phyloP scores from a whole-genome alignment of 208 protist genomes.

The Phytomonas sp. region DNA sequence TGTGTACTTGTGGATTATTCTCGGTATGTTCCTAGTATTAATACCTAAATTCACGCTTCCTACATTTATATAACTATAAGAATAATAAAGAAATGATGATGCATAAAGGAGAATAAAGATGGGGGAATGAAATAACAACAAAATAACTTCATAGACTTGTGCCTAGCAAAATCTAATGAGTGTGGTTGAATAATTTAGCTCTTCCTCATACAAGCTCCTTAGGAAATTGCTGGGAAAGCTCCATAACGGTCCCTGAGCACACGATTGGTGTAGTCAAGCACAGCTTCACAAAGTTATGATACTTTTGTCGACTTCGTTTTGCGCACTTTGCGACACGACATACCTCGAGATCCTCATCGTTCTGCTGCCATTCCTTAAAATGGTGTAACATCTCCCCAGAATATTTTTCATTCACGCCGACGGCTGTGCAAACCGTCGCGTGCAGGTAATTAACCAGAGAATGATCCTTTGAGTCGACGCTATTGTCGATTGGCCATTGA shows the following conservation, averaged over 20 bases:
- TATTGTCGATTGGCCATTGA: conserved; percentile 10
- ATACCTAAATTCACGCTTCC: conserved; percentile 4
- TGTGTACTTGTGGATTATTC: not conserved
- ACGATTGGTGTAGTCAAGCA: conserved; percentile 11
- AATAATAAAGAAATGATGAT: not conserved
- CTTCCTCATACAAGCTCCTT: not conserved
- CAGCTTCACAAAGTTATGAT: conserved; percentile 66
- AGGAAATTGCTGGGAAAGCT: not conserved
- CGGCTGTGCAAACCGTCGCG: conserved; percentile 45
- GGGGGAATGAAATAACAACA: not conserved
- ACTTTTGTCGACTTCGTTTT: conserved; percentile 73
- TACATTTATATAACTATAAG: not conserved
- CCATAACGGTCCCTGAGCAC: conserved; percentile 18
- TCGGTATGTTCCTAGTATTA: not conserved
- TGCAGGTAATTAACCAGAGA: conserved; percentile 31
- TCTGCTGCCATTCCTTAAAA: conserved; percentile 41
- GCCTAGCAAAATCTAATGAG: not conserved
- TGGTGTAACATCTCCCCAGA: conserved; percentile 41
- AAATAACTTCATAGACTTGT: conserved; percentile 6
- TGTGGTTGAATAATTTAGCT: not conserved
- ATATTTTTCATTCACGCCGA: conserved; percentile 27
- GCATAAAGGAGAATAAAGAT: conserved; percentile 3
- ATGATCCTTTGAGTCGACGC: conserved; percentile 9
- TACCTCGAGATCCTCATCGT: conserved; percentile 36
- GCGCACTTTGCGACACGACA: conserved; percentile 7